Conservation (phyloP, 1,139 yeast species). For the Blastobotrys apis region DNA sequence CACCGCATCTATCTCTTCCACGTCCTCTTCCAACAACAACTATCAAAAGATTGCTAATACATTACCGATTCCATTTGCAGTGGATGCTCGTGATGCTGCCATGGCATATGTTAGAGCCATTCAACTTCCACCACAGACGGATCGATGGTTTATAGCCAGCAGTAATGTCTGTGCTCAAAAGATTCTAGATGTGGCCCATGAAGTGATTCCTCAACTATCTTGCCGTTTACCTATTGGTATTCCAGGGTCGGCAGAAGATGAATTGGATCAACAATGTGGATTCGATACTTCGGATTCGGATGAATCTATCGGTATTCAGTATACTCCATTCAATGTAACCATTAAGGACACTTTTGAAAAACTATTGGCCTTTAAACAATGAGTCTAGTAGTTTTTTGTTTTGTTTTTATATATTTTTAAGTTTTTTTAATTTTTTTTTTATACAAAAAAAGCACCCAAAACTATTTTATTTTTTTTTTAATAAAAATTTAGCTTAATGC, state of each 20-base stretch:
- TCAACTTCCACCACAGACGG: conserved; percentile 22
- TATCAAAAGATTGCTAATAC: no score
- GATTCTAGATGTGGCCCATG: conserved; percentile 22
- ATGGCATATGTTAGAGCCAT: conserved; percentile 22
- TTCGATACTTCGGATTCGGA: conserved; percentile 22
- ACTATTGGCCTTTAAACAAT: conserved; percentile 4
- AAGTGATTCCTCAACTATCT: conserved; percentile 17
- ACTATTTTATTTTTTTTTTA: conserved; percentile 3
- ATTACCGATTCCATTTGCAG: conserved; percentile 24
- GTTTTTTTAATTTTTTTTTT: no score
- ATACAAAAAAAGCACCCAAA: background rate
- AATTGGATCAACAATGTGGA: conserved; percentile 22
- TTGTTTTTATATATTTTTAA: background rate
- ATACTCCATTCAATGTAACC: conserved; percentile 21
- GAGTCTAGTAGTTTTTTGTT: background rate
- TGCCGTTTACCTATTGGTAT: conserved; percentile 17
- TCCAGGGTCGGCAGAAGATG: conserved; percentile 23
- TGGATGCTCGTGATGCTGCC: conserved; percentile 29
- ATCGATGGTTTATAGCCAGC: conserved; percentile 26
- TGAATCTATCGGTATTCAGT: conserved; percentile 18
- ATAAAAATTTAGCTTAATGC: background rate
- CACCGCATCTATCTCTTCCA: background rate
- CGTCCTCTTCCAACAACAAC: no score
- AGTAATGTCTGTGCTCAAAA: conserved; percentile 25
- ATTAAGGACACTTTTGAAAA: conserved; percentile 12